Base-by-base conservation (phyloP, 352 stramenopile species). In the Globisporangium yorkense region DNA sequence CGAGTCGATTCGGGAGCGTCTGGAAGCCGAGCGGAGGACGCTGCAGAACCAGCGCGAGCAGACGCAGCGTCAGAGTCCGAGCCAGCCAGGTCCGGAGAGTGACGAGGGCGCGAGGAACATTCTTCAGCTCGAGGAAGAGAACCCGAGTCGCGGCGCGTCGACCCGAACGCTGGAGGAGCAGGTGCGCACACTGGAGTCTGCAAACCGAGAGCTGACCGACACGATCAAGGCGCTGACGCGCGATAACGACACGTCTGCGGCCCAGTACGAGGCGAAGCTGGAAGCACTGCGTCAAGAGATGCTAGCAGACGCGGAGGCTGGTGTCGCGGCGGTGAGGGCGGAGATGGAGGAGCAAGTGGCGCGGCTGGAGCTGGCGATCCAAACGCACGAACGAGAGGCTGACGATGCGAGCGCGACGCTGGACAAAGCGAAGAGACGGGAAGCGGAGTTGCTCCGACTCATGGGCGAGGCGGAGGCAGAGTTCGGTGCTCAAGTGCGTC, bases 1-100 rank as follows among this genome's bases (percentile, higher is more conserved):
- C 20, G 57, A 63, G 44, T 24, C 50, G n/a, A 63, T 57, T 31
- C 57, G 57, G 0, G 57, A 63, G 8, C 48, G 50, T 21, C 13
- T 63, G 13, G 57, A 63, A 27, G 6, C 50, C 1, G 57, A 63
- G 21, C 57, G 57, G 12, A 33, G 18, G 2, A 40, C 46, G 24
- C 29, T 57, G 15, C 47, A 55, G 24, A 47, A 54, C 2, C 33
- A 53, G n/a, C 54, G 45, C 5, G 29, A 47, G 10, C 44, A 20
- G 10, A 21, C 15, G 8, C 10, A 43, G n/a, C 21, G 50, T 33
- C 40, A 12, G 12, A 12, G 33, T 37, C 33, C 5, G 33, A 13
- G 18, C 1, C 24, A 9, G 45, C 24, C 24, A 27, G 24, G 24
- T 27, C 24, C 24, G 24, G 24, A 27, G 24, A 27, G 24, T 27